Conservation (phyloP, 129 eudicot genomes). For the Heracleum sosnowskyi region DNA sequence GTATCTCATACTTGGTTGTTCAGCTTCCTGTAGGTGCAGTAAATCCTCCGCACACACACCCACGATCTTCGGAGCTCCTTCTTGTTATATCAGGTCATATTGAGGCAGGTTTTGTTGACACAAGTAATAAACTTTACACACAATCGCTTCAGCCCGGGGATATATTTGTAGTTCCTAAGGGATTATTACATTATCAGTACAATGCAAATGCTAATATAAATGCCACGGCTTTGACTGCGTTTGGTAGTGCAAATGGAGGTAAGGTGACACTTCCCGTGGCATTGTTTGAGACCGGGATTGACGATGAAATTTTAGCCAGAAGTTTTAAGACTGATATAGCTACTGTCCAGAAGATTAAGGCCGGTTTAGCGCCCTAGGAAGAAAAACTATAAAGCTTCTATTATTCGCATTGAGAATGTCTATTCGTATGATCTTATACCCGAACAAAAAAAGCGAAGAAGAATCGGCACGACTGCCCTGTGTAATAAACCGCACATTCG, state of each 20-base stretch:
- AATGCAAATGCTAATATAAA: neutral
- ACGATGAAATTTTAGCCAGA: conserved; percentile 17
- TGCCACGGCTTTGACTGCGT: conserved; percentile 23
- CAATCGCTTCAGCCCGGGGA: conserved; percentile 18
- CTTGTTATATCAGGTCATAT: conserved; percentile 11
- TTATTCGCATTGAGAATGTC: neutral
- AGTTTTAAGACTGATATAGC: conserved; percentile 26
- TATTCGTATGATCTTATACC: neutral
- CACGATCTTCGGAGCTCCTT: conserved; percentile 21
- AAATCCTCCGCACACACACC: conserved; percentile 22
- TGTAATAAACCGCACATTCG: too few relatives aligned
- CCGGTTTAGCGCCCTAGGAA: conserved; percentile 13
- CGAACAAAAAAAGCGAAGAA: neutral
- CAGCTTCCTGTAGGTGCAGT: conserved; percentile 15
- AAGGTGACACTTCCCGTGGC: conserved; percentile 19
- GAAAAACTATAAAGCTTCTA: neutral
- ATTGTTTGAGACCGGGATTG: conserved; percentile 20
- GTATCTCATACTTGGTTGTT: conserved; percentile 20
- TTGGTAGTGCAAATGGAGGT: conserved; percentile 32
- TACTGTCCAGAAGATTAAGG: conserved; percentile 27
- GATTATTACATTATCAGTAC: conserved; percentile 28
- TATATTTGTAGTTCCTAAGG: conserved; percentile 25
- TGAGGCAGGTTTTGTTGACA: conserved; percentile 25
- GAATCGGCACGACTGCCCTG: neutral
- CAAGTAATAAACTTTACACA: conserved; percentile 16